Conservation (phyloP, 2,329 filamentous ascomycete genomes). For the Diaporthe eres region DNA sequence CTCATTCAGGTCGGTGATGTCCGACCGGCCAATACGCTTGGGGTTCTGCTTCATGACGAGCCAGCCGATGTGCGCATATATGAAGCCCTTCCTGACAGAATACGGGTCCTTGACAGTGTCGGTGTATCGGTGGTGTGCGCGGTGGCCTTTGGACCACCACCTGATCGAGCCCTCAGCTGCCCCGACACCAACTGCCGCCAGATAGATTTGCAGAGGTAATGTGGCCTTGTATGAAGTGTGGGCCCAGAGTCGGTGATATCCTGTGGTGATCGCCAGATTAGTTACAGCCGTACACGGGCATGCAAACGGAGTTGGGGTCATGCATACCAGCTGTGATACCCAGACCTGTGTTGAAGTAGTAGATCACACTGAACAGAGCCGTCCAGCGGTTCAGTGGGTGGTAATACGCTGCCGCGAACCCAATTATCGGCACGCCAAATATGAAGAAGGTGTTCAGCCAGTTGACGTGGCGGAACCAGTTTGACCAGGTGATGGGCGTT, state of each 20-base stretch:
- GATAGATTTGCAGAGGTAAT: constrained; percentile 83
- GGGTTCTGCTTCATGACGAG: constrained; percentile 96
- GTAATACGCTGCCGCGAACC: constrained; percentile 78
- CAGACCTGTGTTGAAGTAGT: constrained; percentile 88
- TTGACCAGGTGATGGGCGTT: constrained; percentile 81
- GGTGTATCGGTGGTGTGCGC: constrained; percentile 91
- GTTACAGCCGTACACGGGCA: not conserved
- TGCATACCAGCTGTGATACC: constrained; percentile 77
- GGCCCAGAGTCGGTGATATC: constrained; percentile 88
- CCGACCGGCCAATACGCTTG: constrained; percentile 88
- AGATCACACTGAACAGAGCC: constrained; percentile 78
- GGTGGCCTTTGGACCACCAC: constrained; percentile 89
- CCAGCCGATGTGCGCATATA: constrained; percentile 90
- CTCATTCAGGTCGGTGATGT: constrained; percentile 90
- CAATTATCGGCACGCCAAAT: constrained; percentile 80
- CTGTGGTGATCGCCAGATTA: not conserved
- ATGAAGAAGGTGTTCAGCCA: constrained; percentile 92
- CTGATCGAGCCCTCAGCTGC: constrained; percentile 88
- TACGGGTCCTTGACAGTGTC: constrained; percentile 94
- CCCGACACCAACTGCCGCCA: constrained; percentile 85
- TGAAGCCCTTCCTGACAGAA: constrained; percentile 88
- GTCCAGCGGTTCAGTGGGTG: constrained; percentile 81
- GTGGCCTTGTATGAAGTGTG: constrained; percentile 87
- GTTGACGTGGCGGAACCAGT: constrained; percentile 95
- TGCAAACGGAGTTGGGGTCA: not conserved